A percentile compares a stretch with the other conserved stretches of the same genome.
phyloP scores from a whole-genome alignment of 768 basidiomycete genomes.

The Russula foetens region DNA sequence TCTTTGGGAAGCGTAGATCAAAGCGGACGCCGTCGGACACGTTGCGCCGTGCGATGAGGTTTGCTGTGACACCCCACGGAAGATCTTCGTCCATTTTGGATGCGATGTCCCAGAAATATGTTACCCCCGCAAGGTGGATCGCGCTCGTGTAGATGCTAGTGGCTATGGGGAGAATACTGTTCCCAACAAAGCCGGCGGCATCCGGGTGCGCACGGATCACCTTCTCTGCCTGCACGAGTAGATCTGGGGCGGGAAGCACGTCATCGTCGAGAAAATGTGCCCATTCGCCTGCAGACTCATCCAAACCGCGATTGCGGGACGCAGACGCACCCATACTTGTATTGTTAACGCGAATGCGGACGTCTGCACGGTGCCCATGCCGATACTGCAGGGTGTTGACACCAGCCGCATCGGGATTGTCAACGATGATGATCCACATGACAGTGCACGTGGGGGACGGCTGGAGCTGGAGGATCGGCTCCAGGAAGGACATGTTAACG shows the following conservation, averaged over 20 bases:
- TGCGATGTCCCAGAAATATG: constrained; percentile 57
- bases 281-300: constrained; percentile 51
- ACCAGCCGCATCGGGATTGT: constrained; percentile 39
- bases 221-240: constrained; percentile 41
- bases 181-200: constrained; percentile 50
- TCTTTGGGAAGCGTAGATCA: constrained; percentile 46
- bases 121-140: constrained; percentile 46
- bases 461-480: constrained; percentile 37
- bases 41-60: constrained; percentile 43
- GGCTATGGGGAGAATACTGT: constrained; percentile 40
- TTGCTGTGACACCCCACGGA: constrained; percentile 59
- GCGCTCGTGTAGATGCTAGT: constrained; percentile 44
- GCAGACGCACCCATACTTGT: constrained; percentile 44
- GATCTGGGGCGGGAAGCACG: constrained; percentile 33
- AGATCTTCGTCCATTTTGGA: constrained; percentile 38
- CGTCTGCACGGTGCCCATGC: constrained; percentile 38
- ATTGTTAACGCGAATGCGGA: constrained; percentile 45
- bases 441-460: constrained; percentile 35
- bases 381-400: constrained; percentile 32
- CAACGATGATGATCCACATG: constrained; percentile 53
- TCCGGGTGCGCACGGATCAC: constrained; percentile 38
- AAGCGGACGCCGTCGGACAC: constrained; percentile 38
- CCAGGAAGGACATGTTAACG: constrained; percentile 38
- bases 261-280: constrained; percentile 57
- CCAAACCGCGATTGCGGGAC: constrained; percentile 46